Base-by-base conservation (phyloP, 768 basidiomycete genomes). In the Lyophyllum atratum region DNA sequence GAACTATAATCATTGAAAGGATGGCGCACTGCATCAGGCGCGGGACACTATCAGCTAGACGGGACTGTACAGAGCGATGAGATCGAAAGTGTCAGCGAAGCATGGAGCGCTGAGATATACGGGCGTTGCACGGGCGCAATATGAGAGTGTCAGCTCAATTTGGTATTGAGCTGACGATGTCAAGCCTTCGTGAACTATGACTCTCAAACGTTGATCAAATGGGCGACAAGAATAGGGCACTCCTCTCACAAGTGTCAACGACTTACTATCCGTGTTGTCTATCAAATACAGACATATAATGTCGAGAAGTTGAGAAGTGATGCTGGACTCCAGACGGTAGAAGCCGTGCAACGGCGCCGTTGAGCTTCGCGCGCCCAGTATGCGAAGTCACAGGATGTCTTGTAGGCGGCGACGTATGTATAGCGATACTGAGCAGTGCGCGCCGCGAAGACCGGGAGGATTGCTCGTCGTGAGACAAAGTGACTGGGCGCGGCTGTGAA, bases 41-140 rank as follows among this genome's bases (percentile, higher is more conserved):
- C 21, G 42, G 11, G 31, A 34, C 26, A 55, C 28, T 47, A 17
- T 29, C 21, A 42, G 37, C 17, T 45, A 6, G 11, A 52, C 19
- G 24, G n/a, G 33, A 26, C 2, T 21, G 40, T 48, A 51, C 21
- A 49, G 45, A 39, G 59, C 59, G 59, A 61, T 37, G 54, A 58
- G 62, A 64, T 61, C 59, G 59, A 63, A 63, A 49, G 14, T 55
- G 46, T 55, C 50, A 58, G n/a, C 7, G 33, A 37, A 43, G 31
- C 26, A 45, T 49, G 21, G 11, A 14, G 1, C 42, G 28, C 47
- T 56, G 47, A 15, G 28, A 37, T 19, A 40, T 24, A 43, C 31
- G 37, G 47, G 39, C 54, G 44, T 17, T 19, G 33, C 24, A 43
- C 31, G 37, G 47, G 39, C 54, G 44, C 21, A 24, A 34, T 34